phyloP scores from a whole-genome alignment of 1,284 basidiomycete species.

The Ustilago loliicola region DNA sequence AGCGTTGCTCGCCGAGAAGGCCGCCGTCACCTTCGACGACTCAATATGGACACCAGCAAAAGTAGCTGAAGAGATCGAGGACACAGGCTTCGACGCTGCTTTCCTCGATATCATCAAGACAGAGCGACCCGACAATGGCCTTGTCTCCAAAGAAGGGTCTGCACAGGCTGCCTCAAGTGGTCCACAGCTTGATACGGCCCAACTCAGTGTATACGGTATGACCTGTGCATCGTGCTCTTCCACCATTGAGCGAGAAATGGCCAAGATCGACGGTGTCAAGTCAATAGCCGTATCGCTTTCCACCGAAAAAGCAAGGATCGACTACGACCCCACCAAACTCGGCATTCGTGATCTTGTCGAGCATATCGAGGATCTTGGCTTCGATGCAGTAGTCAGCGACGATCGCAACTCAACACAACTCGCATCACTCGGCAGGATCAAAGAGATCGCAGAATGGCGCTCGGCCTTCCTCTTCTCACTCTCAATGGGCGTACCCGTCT shows the following conservation, averaged over 20 bases:
- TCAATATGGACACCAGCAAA: slow-evolving; percentile 80
- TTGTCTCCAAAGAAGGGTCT: slow-evolving; percentile 6
- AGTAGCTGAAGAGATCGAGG: slow-evolving; percentile 83
- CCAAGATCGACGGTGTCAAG: slow-evolving; percentile 73
- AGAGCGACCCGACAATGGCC: slow-evolving; percentile 9
- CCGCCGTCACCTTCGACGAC: slow-evolving; percentile 88
- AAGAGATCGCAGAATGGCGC: slow-evolving; percentile 91
- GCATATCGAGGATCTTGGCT: slow-evolving; percentile 81
- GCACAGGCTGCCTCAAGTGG: not conserved
- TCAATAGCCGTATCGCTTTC: slow-evolving; percentile 59
- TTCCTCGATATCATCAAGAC: slow-evolving; percentile 40
- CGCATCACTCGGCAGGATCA: slow-evolving; percentile 88
- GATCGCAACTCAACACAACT: slow-evolving; percentile 87
- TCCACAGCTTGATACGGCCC: slow-evolving; percentile 27
- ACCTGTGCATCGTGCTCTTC: slow-evolving; percentile 85
- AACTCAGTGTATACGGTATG: slow-evolving; percentile 88
- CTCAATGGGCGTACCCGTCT: slow-evolving; percentile 89
- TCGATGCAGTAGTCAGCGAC: slow-evolving; percentile 86
- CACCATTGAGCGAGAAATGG: slow-evolving; percentile 82
- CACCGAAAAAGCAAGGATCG: slow-evolving; percentile 58
- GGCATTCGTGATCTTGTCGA: slow-evolving; percentile 64
- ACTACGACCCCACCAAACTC: slow-evolving; percentile 52
- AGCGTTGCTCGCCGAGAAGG: slow-evolving; percentile 92
- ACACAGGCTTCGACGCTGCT: slow-evolving; percentile 88
- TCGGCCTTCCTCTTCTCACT: slow-evolving; percentile 82